Base-by-base conservation (phyloP, 2,329 filamentous ascomycete species). In the Zymoseptoria tritici region DNA sequence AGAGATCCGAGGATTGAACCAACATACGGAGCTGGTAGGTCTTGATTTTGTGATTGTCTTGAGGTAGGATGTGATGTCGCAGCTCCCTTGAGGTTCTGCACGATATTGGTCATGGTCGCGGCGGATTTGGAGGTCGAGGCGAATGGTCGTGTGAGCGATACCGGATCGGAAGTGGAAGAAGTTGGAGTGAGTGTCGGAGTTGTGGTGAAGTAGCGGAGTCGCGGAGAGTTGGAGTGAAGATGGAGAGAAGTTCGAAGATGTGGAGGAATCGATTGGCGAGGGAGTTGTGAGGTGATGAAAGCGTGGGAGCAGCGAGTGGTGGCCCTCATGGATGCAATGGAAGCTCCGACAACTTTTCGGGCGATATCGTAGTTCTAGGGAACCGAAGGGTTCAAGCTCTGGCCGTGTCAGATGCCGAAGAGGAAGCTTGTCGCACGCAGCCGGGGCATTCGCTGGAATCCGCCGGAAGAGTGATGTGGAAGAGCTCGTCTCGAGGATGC, bases 21-120 rank as follows among this genome's bases (percentile, higher is more conserved):
- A 54, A 64, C 65, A 24, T 67, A 67, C 65, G 65, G 60, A 63
- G 62, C 60, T 54, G 64, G 64, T 11, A 64, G 46, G 49, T 53
- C 49, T 46, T 46, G 36, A 6, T n/a, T 13, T n/a, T 46, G 36
- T n/a, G 36, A 46, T 46, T 46, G 36, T 5, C 6, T 46, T 1
- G 36, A 4, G 36, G 13, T 7, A n/a, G 36, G 13, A n/a, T 46
- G 36, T 46, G 36, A 46, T n/a, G 36, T n/a, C 36, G n/a, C 13
- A 46, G 36, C 36, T 16, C 13, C 36, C 36, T 46, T 46, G 36
- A 46, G 13, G 4, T 46, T 46, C 13, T 46, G 36, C 5, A 46
- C 16, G 36, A n/a, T 46, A 7, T 46, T 46, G 36, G 36, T 46
- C 36, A 46, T 46, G 36, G 36, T 46, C 36, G 36, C 36, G 36